Base-by-base conservation (phyloP, 1,284 basidiomycete genomes). In the Pholiota adiposa region DNA sequence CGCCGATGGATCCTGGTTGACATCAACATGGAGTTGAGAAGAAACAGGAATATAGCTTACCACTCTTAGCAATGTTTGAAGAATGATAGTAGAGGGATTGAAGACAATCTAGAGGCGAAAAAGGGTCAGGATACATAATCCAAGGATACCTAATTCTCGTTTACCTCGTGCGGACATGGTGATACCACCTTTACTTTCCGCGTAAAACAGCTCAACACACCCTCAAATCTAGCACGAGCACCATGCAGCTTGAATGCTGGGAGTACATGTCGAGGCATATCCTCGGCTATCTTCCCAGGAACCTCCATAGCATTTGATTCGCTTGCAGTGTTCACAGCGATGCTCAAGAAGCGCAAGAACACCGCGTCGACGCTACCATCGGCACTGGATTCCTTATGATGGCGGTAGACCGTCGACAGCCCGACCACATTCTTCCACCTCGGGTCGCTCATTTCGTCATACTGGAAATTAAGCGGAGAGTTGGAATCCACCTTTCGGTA, bases 291-390 rank as follows among this genome's bases (percentile, higher is more conserved):
- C 9, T 12, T 19, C 18, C 41, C 14, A 18, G 21, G 33, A 9
- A 23, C 18, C 16, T 23, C 44, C 25, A 4, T 18, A 0, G 16
- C 4, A n/a, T 25, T 36, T 33, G 9, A 31, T 18, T 19, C 29
- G 5, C 16, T 16, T 4, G 27, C 40, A 23, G 11, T 4, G 29
- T n/a, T 31, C 19, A 55, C 29, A 8, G 53, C 34, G 23, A 55
- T 48, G 31, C 53, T 55, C 43, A 55, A n/a, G 23, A 55, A 55
- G 18, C 53, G 53, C 29, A 55, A 31, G 19, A 55, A 55, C 5
- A 55, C 53, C 18, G 53, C 53, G 41, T 43, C 53, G 2, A 48
- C 21, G 6, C n/a, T 48, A n/a, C 43, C 43, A 3, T 55, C 53
- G 43, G 14, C 6, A 31, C 53, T 46, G 16, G 53, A 33, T 21